Conservation (phyloP, 2,329 filamentous ascomycete genomes). For the Penicillium sp. region DNA sequence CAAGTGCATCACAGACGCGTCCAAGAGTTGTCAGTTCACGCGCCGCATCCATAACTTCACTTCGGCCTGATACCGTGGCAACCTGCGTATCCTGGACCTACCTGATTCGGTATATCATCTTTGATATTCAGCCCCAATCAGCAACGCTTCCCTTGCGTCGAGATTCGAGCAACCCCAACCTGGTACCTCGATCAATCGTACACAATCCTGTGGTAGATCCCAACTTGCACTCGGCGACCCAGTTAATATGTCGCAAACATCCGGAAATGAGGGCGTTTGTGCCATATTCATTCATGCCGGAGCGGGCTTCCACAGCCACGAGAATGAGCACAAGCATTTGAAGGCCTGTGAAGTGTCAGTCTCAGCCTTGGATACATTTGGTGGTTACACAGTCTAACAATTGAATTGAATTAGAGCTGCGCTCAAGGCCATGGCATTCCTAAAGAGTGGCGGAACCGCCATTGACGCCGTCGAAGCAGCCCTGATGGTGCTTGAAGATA, state of each 20-base stretch:
- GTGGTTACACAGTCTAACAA: neutral
- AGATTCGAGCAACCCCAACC: neutral
- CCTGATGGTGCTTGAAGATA: slow-evolving; percentile 83
- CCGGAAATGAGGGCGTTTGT: slow-evolving; percentile 53
- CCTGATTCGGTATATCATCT: neutral
- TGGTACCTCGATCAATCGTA: neutral
- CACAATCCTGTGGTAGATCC: neutral
- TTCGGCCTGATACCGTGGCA: neutral
- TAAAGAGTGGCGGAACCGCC: slow-evolving; percentile 75
- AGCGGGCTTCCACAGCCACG: slow-evolving; percentile 85
- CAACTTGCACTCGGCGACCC: neutral
- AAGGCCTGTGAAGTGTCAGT: slow-evolving; percentile 84
- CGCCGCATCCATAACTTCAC: neutral
- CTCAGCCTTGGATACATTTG: neutral
- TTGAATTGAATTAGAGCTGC: slow-evolving; percentile 62
- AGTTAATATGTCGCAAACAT: slow-evolving; percentile 33
- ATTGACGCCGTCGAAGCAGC: slow-evolving; percentile 88
- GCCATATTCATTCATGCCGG: slow-evolving; percentile 96
- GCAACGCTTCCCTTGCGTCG: neutral
- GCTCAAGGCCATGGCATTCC: slow-evolving; percentile 75
- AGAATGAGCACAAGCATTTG: slow-evolving; percentile 83
- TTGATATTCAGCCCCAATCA: neutral
- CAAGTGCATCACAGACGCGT: neutral
- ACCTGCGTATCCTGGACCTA: too few relatives aligned
- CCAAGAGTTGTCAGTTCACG: neutral